phyloP scores from a whole-genome alignment of 1,284 basidiomycete genomes.

The Ceratobasidium sp. region DNA sequence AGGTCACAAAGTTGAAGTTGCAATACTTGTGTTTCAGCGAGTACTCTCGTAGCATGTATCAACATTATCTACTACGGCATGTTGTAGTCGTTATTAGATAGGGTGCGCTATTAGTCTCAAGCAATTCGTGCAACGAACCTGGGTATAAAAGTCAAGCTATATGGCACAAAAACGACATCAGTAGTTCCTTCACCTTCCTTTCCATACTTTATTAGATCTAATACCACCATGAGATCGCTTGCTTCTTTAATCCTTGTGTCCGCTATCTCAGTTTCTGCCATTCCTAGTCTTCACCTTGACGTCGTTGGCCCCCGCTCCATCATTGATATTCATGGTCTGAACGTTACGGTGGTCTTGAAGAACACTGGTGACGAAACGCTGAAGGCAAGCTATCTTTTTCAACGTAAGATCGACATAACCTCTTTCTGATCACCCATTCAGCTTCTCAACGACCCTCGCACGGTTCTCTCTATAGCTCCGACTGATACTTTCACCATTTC shows the following conservation, averaged over 20 bases:
- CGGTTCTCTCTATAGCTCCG: slow-evolving; percentile 56
- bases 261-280: slow-evolving; percentile 22
- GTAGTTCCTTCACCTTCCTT: neutral
- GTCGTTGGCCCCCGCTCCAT: slow-evolving; percentile 59
- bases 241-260: slow-evolving; percentile 6
- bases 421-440: neutral
- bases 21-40: too few relatives aligned
- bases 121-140: slow-evolving; percentile 2
- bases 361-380: slow-evolving; percentile 36
- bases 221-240: slow-evolving; percentile 6
- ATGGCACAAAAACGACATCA: neutral
- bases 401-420: too few relatives aligned
- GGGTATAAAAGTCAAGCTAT: slow-evolving; percentile 1
- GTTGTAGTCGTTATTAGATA: too few relatives aligned
- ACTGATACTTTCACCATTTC: slow-evolving; percentile 63
- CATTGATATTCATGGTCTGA: slow-evolving; percentile 17
- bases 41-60: too few relatives aligned
- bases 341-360: slow-evolving; percentile 23
- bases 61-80: too few relatives aligned
- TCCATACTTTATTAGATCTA: neutral
- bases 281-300: slow-evolving; percentile 19
- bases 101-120: too few relatives aligned
- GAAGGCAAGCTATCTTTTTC: neutral
- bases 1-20: too few relatives aligned
- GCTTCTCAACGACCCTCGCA: slow-evolving; percentile 36